Percentiles rank a stretch among this genome's conserved stretches.
Conservation (phyloP, 2,329 filamentous ascomycete species). For the Penicillium olsonii region DNA sequence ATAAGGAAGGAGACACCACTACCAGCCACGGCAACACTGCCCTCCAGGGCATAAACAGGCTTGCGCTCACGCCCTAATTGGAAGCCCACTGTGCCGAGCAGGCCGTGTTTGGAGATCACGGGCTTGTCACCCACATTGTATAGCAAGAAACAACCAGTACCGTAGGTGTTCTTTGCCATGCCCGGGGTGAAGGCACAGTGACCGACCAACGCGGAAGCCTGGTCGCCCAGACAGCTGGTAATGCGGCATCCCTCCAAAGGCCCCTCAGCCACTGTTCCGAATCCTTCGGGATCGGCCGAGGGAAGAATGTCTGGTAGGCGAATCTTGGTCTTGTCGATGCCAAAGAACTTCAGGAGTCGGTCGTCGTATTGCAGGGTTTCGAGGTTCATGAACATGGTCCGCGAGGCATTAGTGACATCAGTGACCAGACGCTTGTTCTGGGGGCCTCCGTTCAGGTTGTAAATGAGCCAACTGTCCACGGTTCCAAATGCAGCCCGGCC, state of each 20-base stretch:
- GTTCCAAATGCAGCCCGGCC: constrained; percentile 80
- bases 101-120: constrained; percentile 78
- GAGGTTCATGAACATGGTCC: constrained; percentile 95
- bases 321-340: constrained; percentile 70
- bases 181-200: constrained; percentile 82
- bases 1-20: constrained; percentile 76
- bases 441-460: constrained; percentile 72
- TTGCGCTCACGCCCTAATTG: constrained; percentile 71
- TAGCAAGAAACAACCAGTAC: constrained; percentile 84
- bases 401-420: constrained; percentile 82
- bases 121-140: constrained; percentile 86
- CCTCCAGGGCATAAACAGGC: constrained; percentile 78
- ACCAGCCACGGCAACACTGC: constrained; percentile 79
- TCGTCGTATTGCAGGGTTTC: constrained; percentile 78
- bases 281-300: constrained; percentile 73
- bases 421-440: constrained; percentile 73
- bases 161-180: constrained; percentile 87
- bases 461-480: constrained; percentile 85
- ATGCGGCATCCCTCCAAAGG: constrained; percentile 70
- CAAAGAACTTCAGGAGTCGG: constrained; percentile 75
- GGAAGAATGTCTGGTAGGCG: constrained; percentile 79
- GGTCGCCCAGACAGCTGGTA: constrained; percentile 82
- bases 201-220: constrained; percentile 82
- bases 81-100: constrained; percentile 85
- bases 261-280: constrained; percentile 67